These are phyloP conservation scores for Pythium periplocum DNA, from an alignment of 352 stramenopile species.

Conservation along the genomic window DNA sequence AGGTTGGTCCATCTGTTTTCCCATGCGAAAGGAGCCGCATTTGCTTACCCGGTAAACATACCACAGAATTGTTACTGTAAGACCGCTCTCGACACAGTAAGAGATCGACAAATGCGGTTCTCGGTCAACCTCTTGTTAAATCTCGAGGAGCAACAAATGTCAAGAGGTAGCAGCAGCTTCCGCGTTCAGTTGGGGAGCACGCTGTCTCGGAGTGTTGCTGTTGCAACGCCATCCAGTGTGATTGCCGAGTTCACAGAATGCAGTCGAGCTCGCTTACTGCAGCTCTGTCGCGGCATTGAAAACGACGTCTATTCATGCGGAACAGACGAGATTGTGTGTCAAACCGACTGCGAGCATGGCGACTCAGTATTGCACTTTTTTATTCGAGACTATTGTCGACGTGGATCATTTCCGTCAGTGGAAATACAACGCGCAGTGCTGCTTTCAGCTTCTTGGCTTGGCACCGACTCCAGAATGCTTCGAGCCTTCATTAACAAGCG, in stretches of 20 bases:
- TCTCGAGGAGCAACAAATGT: too few relatives aligned
- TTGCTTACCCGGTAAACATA: background rate
- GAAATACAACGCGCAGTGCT: slow-evolving; percentile 25
- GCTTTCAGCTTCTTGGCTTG: slow-evolving; percentile 30
- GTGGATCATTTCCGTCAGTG: slow-evolving; percentile 25
- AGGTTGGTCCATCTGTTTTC: slow-evolving; percentile 16
- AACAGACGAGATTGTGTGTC: slow-evolving; percentile 29
- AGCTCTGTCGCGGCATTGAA: slow-evolving; percentile 35
- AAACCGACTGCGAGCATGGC: slow-evolving; percentile 33
- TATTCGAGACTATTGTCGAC: slow-evolving; percentile 32
- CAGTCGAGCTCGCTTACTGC: slow-evolving; percentile 26
- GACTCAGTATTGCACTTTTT: slow-evolving; percentile 49
- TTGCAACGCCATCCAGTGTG: slow-evolving; percentile 20
- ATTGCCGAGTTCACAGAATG: slow-evolving; percentile 27
- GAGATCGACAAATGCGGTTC: slow-evolving; percentile 11
- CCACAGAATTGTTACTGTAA: slow-evolving; percentile 38
- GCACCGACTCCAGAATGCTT: slow-evolving; percentile 21
- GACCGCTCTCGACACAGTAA: slow-evolving; percentile 32
- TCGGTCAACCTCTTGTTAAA: slow-evolving; percentile 2
- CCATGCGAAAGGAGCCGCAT: too few relatives aligned
- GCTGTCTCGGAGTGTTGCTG: slow-evolving; percentile 16
- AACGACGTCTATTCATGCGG: slow-evolving; percentile 22
- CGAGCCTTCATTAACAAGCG: slow-evolving; percentile 29
- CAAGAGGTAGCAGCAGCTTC: background rate
- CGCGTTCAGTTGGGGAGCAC: slow-evolving; percentile 7